Percentiles rank a stretch among this genome's conserved stretches.
Conservation (phyloP, 1,284 basidiomycete genomes). For the Grifola frondosa region DNA sequence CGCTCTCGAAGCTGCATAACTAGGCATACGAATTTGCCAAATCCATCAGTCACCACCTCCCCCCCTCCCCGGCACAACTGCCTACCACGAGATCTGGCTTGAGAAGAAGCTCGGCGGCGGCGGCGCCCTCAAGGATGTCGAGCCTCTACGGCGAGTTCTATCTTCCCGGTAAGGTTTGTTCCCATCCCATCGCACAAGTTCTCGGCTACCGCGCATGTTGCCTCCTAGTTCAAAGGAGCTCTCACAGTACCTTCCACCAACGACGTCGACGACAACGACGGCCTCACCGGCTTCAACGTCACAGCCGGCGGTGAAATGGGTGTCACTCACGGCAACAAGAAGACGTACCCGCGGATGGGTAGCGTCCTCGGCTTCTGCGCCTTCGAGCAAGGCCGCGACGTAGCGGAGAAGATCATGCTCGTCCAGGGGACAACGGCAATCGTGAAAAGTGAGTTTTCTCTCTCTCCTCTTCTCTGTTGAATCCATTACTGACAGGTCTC, state of each 20-base stretch:
- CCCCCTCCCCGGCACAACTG: constrained; percentile 88
- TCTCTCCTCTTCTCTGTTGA: no score
- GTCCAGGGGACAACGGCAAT: constrained; percentile 96
- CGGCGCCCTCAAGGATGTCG: constrained; percentile 89
- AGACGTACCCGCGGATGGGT: constrained; percentile 93
- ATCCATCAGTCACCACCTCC: constrained; percentile 81
- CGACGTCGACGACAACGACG: constrained; percentile 77
- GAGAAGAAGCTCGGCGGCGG: constrained; percentile 94
- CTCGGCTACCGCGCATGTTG: no score
- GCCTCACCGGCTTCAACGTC: constrained; percentile 88
- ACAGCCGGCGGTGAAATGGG: constrained; percentile 97
- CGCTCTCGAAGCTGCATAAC: constrained; percentile 80
- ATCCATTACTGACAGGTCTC: no score
- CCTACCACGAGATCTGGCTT: constrained; percentile 99
- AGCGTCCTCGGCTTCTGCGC: constrained; percentile 93
- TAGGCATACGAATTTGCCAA: constrained; percentile 89
- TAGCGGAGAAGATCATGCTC: constrained; percentile 93
- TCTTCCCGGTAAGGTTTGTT: constrained; percentile 83
- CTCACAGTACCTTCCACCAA: constrained; percentile 97
- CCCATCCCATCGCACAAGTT: no score
- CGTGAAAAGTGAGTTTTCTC: constrained; percentile 71
- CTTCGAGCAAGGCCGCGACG: constrained; percentile 80
- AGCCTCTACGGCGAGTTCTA: constrained; percentile 98
- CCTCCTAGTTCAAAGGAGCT: constrained; percentile 89
- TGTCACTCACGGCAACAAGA: constrained; percentile 98